Base-by-base conservation (phyloP, 2,329 filamentous ascomycete genomes). In the Pseudogymnoascus sp. region DNA sequence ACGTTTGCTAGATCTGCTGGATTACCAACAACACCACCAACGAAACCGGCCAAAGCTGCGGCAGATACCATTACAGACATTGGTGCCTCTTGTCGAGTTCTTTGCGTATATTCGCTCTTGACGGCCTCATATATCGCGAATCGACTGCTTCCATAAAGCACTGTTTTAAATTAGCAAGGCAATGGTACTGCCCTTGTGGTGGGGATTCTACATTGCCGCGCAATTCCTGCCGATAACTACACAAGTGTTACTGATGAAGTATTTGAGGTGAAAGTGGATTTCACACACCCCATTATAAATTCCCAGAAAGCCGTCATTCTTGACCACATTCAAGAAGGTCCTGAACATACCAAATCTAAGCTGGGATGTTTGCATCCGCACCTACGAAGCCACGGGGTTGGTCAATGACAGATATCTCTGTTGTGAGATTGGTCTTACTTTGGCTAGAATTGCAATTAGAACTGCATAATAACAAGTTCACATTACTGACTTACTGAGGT, bases 1-100 rank as follows among this genome's bases (percentile, higher is more conserved):
- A 97, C 93, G 76, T 97, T 97, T 71, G 96, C 82, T 41, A 97
- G 91, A 73, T 97, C 93, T 69, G 91, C 92, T 2, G 91, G 91
- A 78, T 96, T 97, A 68, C 93, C 93, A 4, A 88, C 89, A 38
- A 38, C 37, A 16, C 37, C 37, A 38, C 37, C 37, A 38, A n/a
- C 37, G 37, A 38, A 38, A 16, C 37, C 37, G 37, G 37, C 37
- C 14, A 38, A 38, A 38, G 37, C 14, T 38, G 37, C 37, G 14
- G 14, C 37, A 38, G 37, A 16, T 16, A 38, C 14, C 14, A 14
- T n/a, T 38, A 16, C 37, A 38, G 14, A 16, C 37, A 38, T 38
- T 16, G 37, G 37, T 16, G 37, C 37, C 37, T 38, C 37, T 16
- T 38, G 37, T 16, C 14, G 14, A 16, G 37, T 38, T 38, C 12